phyloP scores from a whole-genome alignment of 139 green algal genomes.

The Eudorina sp. region DNA sequence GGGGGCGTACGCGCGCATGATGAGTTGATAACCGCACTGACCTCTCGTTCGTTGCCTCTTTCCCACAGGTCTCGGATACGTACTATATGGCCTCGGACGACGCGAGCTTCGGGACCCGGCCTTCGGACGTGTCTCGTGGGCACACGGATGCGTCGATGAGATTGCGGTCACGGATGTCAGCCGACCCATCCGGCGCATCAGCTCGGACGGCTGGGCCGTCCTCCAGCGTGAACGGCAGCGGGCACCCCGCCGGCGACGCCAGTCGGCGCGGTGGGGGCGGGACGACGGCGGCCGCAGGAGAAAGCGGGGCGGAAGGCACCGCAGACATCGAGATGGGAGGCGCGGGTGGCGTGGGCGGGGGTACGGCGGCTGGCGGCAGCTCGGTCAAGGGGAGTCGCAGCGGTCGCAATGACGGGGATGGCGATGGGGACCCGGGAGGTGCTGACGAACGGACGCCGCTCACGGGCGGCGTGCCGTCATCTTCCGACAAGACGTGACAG shows the following conservation, averaged over 20 bases:
- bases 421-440: not conserved
- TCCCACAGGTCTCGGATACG: not conserved
- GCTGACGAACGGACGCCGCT: slow-evolving; percentile 27
- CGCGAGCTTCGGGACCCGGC: not conserved
- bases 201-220: not conserved
- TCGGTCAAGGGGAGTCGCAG: not conserved
- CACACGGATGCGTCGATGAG: not conserved
- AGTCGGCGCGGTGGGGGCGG: not conserved
- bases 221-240: not conserved
- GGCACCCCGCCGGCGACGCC: not conserved
- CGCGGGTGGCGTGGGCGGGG: not conserved
- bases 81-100: slow-evolving; percentile 36
- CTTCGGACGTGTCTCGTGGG: not conserved
- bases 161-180: not conserved
- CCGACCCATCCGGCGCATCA: not conserved
- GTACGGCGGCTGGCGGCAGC: not conserved
- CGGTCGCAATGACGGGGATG: not conserved
- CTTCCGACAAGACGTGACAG: not conserved
- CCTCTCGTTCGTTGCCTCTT: no score
- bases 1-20: no score
- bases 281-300: not conserved
- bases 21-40: no score
- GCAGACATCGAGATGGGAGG: not conserved
- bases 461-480: not conserved
- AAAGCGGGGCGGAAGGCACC: not conserved